Conservation (phyloP, 306 rosid species). For the Inga oerstediana region DNA sequence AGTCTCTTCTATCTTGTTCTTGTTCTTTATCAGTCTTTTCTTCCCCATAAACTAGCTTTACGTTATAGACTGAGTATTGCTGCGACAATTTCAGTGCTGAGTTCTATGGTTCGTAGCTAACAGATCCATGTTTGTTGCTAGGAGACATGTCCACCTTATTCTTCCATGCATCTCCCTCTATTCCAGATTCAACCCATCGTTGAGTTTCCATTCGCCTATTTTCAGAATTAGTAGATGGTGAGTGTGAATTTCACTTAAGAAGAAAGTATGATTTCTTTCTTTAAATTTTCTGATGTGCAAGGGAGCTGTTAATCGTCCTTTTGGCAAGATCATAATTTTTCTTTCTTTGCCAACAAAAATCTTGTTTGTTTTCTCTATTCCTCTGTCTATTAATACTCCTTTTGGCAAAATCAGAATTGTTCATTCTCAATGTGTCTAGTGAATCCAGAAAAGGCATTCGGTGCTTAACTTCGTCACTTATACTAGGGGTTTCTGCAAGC, state of each 20-base stretch:
- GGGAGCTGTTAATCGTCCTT: not conserved
- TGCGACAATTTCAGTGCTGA: not conserved
- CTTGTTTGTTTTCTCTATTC: not conserved
- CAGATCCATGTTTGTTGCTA: slow-evolving; percentile 15
- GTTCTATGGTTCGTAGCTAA: not conserved
- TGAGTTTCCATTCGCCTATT: slow-evolving; percentile 1
- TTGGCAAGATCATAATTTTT: too few species aligned
- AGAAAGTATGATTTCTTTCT: not conserved
- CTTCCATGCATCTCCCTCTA: too few species aligned
- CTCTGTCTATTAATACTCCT: not conserved
- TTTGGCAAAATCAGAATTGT: not conserved
- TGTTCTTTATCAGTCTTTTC: too few species aligned
- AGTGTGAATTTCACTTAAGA: not conserved
- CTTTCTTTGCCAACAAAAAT: not conserved
- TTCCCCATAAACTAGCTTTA: too few species aligned
- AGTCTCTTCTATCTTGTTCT: too few species aligned
- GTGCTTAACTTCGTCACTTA: not conserved
- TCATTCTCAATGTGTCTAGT: not conserved
- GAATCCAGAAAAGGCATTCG: not conserved
- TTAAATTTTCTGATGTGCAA: not conserved
- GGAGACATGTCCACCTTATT: too few species aligned
- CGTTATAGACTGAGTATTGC: too few species aligned
- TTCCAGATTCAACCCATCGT: slow-evolving; percentile 15
- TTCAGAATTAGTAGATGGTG: slow-evolving; percentile 27
- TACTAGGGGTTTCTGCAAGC: not conserved